A percentile compares a stretch with the other conserved stretches of the same genome.
These are phyloP conservation scores for Botrytis aclada DNA, from an alignment of 2,329 filamentous ascomycete species.

Conservation along the genomic window DNA sequence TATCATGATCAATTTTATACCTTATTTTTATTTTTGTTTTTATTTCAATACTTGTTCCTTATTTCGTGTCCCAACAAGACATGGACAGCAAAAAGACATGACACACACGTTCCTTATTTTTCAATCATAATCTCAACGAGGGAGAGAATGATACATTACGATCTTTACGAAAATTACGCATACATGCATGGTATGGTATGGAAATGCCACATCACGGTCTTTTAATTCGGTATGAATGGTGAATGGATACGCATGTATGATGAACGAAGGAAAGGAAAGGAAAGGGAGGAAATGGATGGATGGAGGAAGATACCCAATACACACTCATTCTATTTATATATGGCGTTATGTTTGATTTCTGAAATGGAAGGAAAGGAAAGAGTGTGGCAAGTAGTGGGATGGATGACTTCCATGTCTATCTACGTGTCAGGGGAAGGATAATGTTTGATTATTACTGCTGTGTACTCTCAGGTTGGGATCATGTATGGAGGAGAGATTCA, in stretches of 20 bases:
- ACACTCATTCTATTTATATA: slow-evolving; percentile 8
- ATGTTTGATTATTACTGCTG: slow-evolving; percentile 2
- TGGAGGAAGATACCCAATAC: not conserved
- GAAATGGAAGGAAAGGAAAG: not conserved
- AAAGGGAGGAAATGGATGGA: not conserved
- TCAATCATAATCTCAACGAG: not conserved
- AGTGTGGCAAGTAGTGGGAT: not conserved
- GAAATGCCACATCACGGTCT: not conserved
- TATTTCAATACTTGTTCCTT: no score
- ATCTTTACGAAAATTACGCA: not conserved
- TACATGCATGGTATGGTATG: not conserved
- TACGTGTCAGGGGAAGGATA: slow-evolving; percentile 1
- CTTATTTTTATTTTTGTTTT: not conserved
- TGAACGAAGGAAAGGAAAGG: not conserved
- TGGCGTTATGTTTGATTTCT: not conserved
- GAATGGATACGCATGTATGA: not conserved
- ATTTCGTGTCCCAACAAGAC: not conserved
- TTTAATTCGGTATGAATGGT: not conserved
- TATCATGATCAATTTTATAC: not conserved
- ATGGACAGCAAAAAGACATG: not conserved
- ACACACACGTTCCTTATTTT: slow-evolving; percentile 1
- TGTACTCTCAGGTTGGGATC: not conserved
- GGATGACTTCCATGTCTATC: not conserved
- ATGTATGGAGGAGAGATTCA: not conserved
- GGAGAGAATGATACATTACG: not conserved